Evolutionary conservation across 176 grass and related monocot genomes (phyloP).

Genomic region (Carex scoparia): DNA sequence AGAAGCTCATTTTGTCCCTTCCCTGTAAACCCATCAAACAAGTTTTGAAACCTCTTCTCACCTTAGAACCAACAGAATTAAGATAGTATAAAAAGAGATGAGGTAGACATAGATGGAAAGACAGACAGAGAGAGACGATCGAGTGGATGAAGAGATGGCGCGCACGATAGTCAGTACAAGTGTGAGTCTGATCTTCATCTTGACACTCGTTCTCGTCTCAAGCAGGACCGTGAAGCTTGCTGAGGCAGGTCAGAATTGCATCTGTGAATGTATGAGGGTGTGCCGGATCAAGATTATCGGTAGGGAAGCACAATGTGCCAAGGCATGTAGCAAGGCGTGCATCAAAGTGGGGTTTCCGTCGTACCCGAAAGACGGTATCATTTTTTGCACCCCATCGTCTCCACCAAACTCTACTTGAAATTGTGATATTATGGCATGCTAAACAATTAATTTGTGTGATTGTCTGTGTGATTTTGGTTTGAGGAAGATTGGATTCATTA

Average conservation of each 20-base stretch:
- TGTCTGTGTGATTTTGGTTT: neutral
- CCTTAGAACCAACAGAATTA: neutral
- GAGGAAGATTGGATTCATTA: neutral
- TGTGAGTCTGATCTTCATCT: neutral
- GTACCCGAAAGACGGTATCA: slow-evolving; percentile 20
- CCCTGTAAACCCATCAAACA: neutral
- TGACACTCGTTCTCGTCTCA: neutral
- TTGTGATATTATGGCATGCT: neutral
- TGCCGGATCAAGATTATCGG: neutral
- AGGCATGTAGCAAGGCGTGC: slow-evolving; percentile 9
- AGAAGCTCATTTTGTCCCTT: neutral
- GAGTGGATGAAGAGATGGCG: slow-evolving; percentile 5
- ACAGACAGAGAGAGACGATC: neutral
- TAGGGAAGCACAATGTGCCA: neutral
- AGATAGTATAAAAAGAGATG: neutral
- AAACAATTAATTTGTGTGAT: neutral
- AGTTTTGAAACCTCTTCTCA: no score
- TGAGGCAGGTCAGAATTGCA: slow-evolving; percentile 7
- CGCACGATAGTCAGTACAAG: neutral
- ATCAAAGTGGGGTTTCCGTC: neutral
- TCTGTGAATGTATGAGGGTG: slow-evolving; percentile 20
- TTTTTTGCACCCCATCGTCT: neutral
- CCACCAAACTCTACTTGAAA: neutral
- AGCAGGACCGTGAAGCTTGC: neutral
- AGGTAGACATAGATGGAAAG: neutral